A percentile compares a stretch with the other conserved stretches of the same genome.
Conservation (phyloP, 2,329 filamentous ascomycete species). For the Emmonsiellopsis sp. region DNA sequence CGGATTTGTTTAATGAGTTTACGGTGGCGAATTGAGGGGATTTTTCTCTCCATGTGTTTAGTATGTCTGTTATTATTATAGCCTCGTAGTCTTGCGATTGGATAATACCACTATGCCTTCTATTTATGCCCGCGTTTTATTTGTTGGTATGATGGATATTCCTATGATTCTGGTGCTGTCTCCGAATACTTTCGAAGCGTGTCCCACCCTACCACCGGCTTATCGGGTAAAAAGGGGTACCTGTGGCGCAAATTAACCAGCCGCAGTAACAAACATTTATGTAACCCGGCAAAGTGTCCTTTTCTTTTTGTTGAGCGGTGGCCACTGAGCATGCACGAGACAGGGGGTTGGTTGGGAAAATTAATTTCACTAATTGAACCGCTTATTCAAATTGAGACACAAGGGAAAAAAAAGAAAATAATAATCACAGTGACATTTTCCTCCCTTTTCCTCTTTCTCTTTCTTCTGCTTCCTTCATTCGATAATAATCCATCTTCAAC, state of each 20-base stretch:
- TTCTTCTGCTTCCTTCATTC: no score
- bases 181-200: no score
- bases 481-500: no score
- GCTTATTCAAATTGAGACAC: not conserved
- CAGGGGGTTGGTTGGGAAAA: not conserved
- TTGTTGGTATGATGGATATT: no score
- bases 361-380: not conserved
- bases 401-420: not conserved
- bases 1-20: slow-evolving; percentile 71
- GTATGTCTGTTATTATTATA: not conserved
- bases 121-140: no score
- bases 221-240: no score
- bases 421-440: not conserved
- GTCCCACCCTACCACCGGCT: no score
- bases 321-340: not conserved
- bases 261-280: not conserved
- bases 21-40: slow-evolving; percentile 37
- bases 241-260: no score
- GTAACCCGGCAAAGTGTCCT: not conserved
- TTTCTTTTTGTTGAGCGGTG: not conserved
- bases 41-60: not conserved
- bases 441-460: not conserved
- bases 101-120: no score
- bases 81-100: no score
- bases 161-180: no score